A percentile compares a stretch with the other conserved stretches of the same genome.
These are phyloP conservation scores for Chlorella sorokiniana DNA, from an alignment of 139 green algal species.

Conservation along the genomic window DNA sequence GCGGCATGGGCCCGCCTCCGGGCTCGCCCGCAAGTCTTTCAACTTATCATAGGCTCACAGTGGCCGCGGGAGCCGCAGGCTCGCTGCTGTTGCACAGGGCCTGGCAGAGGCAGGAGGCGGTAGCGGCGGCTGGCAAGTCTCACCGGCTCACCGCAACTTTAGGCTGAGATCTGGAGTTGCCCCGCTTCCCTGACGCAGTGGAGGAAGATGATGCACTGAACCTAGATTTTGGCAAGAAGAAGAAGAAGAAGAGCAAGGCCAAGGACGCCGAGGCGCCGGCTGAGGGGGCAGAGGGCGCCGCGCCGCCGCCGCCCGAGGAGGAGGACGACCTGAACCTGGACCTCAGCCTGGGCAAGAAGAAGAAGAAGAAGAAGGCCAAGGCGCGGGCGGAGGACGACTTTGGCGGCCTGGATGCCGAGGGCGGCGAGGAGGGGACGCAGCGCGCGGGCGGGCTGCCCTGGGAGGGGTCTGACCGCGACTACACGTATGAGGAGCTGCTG, in stretches of 20 bases:
- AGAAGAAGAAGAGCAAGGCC: conserved; percentile 60
- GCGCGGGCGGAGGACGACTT: conserved; percentile 54
- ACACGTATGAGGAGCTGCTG: conserved; percentile 97
- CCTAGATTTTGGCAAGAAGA: conserved; percentile 60
- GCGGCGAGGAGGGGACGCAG: conserved; percentile 24
- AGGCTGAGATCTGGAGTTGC: too few species aligned
- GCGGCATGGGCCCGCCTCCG: too few species aligned
- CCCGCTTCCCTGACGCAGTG: conserved; percentile 6
- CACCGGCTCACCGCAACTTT: background rate
- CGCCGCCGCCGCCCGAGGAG: background rate
- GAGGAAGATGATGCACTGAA: conserved; percentile 36
- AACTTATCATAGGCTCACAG: too few species aligned
- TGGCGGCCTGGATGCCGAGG: conserved; percentile 40
- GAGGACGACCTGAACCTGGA: conserved; percentile 48
- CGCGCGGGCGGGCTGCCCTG: conserved; percentile 68
- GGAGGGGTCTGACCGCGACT: conserved; percentile 94
- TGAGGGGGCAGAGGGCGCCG: conserved; percentile 14
- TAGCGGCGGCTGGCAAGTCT: background rate
- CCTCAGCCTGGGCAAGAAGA: conserved; percentile 43
- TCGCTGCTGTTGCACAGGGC: too few species aligned
- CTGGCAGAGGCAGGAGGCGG: background rate
- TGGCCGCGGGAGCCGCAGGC: background rate
- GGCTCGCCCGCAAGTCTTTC: too few species aligned
- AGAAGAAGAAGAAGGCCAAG: conserved; percentile 49
- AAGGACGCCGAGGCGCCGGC: background rate